phyloP scores from a whole-genome alignment of 1,139 yeast genomes.

The Taphrina confusa region DNA sequence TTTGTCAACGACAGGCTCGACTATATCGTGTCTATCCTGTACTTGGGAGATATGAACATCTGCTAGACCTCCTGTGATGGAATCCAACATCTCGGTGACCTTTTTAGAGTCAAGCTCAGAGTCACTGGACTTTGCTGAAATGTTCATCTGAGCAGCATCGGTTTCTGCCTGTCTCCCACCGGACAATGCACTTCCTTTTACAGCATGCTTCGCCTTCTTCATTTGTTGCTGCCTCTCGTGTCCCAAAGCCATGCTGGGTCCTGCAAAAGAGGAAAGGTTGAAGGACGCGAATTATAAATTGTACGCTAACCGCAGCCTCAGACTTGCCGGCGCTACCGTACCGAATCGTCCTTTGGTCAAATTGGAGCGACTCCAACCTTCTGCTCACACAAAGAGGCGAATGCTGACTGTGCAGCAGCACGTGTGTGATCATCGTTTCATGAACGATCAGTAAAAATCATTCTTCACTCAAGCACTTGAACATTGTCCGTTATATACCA shows the following conservation, averaged over 20 bases:
- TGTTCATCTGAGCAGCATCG: neutral
- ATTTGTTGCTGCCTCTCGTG: conserved; percentile 1
- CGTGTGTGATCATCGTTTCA: no score
- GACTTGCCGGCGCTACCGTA: no score
- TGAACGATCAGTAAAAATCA: no score
- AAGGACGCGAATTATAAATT: conserved; percentile 1
- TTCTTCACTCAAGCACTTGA: no score
- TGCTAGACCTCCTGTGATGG: conserved; percentile 4
- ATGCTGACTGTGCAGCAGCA: no score
- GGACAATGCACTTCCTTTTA: neutral
- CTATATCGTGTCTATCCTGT: neutral
- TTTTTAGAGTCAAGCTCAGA: neutral
- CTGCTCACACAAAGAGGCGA: conserved; percentile 10
- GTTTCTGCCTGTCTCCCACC: neutral
- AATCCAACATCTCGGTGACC: conserved; percentile 8
- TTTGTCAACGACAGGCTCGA: neutral
- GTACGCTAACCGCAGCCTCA: no score
- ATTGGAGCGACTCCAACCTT: no score
- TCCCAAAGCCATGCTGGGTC: neutral
- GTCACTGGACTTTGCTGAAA: conserved; percentile 10
- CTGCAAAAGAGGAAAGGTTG: neutral
- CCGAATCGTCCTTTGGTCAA: no score
- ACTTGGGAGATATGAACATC: neutral
- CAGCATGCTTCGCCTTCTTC: conserved; percentile 4
- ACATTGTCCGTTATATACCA: no score